Evolutionary conservation across 306 rosid species (phyloP).

Genomic region (Geum urbanum): DNA sequence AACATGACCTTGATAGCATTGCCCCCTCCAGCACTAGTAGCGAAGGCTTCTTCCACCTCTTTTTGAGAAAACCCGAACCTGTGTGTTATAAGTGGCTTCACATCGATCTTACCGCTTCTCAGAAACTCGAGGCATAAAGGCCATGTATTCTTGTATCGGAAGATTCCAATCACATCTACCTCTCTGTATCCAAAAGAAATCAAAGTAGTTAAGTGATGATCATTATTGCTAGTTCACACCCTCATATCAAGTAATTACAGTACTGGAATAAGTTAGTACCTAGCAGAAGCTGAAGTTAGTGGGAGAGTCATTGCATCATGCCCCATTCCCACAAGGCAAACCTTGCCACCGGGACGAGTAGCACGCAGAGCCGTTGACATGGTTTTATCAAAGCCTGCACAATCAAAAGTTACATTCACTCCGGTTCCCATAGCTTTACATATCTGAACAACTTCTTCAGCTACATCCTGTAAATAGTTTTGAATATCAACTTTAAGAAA

Average conservation of each 20-base stretch:
- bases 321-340: slow-evolving; percentile 89
- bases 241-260: not conserved
- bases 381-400: slow-evolving; percentile 86
- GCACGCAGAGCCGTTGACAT: slow-evolving; percentile 79
- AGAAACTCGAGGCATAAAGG: slow-evolving; percentile 83
- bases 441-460: slow-evolving; percentile 56
- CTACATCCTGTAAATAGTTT: slow-evolving; percentile 47
- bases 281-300: slow-evolving; percentile 72
- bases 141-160: slow-evolving; percentile 92
- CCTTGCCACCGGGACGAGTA: slow-evolving; percentile 74
- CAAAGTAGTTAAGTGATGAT: not conserved
- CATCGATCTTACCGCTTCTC: slow-evolving; percentile 75
- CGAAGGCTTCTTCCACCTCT: slow-evolving; percentile 89
- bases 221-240: not conserved
- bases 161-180: slow-evolving; percentile 79
- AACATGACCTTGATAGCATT: slow-evolving; percentile 93
- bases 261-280: slow-evolving; percentile 34
- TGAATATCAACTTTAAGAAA: not conserved
- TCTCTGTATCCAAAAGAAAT: slow-evolving; percentile 47
- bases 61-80: slow-evolving; percentile 77
- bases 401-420: slow-evolving; percentile 69
- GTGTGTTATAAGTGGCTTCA: slow-evolving; percentile 81
- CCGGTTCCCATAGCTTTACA: slow-evolving; percentile 49
- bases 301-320: slow-evolving; percentile 76
- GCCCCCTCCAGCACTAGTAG: slow-evolving; percentile 95